phyloP scores from a whole-genome alignment of 1,139 yeast genomes.

The Yamadazyma sp. region DNA sequence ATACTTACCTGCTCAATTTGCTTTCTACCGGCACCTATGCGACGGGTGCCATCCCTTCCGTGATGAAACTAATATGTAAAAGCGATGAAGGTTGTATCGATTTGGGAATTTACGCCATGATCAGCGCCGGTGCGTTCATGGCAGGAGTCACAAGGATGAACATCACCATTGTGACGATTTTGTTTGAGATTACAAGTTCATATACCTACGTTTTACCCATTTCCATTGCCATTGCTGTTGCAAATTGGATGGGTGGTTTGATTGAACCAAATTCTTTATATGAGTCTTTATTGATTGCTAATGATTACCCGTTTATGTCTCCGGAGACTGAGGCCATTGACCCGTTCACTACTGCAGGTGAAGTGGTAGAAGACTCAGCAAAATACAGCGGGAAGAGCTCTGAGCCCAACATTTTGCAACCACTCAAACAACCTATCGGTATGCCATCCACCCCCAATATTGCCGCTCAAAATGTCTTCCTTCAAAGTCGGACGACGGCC shows the following conservation, averaged over 20 bases:
- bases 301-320: slow-evolving; percentile 57
- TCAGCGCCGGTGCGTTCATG: slow-evolving; percentile 68
- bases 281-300: slow-evolving; percentile 48
- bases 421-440: background rate
- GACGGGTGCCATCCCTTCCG: slow-evolving; percentile 13
- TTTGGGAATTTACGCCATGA: slow-evolving; percentile 65
- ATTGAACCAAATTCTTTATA: slow-evolving; percentile 55
- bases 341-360: slow-evolving; percentile 35
- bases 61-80: slow-evolving; percentile 21
- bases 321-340: slow-evolving; percentile 41
- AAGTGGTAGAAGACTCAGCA: slow-evolving; percentile 32
- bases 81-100: slow-evolving; percentile 35
- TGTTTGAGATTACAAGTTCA: slow-evolving; percentile 62
- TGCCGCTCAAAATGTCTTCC: slow-evolving; percentile 9
- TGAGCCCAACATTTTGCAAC: background rate
- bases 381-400: slow-evolving; percentile 5
- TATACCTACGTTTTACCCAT: slow-evolving; percentile 62
- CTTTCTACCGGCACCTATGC: slow-evolving; percentile 5
- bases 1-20: slow-evolving; percentile 18
- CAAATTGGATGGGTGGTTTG: slow-evolving; percentile 59
- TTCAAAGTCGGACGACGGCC: slow-evolving; percentile 5
- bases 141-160: slow-evolving; percentile 71
- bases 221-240: slow-evolving; percentile 55
- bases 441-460: slow-evolving; percentile 5
- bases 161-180: slow-evolving; percentile 57